Percentiles rank a stretch among this genome's conserved stretches.
These are phyloP conservation scores for Xylariales sp. DNA, from an alignment of 2,329 filamentous ascomycete species.

Conservation along the genomic window DNA sequence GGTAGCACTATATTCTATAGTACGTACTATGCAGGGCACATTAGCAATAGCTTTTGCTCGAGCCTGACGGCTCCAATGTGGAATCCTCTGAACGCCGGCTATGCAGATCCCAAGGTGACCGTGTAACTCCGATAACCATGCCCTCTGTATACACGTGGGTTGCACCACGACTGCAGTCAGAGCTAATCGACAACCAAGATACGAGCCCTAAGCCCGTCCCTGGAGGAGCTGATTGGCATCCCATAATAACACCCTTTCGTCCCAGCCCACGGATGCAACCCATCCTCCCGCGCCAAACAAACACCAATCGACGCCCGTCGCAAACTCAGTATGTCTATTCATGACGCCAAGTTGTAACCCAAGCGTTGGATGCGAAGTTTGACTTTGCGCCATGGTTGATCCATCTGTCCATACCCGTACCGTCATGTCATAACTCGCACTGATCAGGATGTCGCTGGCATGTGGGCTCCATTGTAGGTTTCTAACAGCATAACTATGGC, in stretches of 20 bases:
- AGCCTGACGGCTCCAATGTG: no score
- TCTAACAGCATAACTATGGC: conserved; percentile 88
- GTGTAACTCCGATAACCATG: no score
- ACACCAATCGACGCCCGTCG: conserved; percentile 96
- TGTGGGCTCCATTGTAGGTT: conserved; percentile 90
- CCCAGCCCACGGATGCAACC: conserved; percentile 93
- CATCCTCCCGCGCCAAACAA: conserved; percentile 92
- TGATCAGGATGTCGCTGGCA: conserved; percentile 79
- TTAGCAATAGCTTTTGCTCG: no score
- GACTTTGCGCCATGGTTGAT: conserved; percentile 34
- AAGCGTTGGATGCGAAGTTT: conserved; percentile 34
- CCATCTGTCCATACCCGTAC: conserved; percentile 89
- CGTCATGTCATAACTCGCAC: conserved; percentile 96
- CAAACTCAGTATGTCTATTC: conserved; percentile 93
- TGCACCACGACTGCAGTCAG: no score
- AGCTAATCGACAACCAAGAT: no score
- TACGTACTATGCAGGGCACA: no score
- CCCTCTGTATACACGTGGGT: no score
- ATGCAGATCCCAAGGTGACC: no score
- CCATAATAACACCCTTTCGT: conserved; percentile 87
- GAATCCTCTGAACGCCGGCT: no score
- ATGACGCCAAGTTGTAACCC: conserved; percentile 79
- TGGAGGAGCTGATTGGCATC: conserved; percentile 54
- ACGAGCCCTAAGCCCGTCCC: neutral
- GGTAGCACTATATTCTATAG: no score